phyloP scores from a whole-genome alignment of 257 asterid species.

The Solanum raphanifolium region DNA sequence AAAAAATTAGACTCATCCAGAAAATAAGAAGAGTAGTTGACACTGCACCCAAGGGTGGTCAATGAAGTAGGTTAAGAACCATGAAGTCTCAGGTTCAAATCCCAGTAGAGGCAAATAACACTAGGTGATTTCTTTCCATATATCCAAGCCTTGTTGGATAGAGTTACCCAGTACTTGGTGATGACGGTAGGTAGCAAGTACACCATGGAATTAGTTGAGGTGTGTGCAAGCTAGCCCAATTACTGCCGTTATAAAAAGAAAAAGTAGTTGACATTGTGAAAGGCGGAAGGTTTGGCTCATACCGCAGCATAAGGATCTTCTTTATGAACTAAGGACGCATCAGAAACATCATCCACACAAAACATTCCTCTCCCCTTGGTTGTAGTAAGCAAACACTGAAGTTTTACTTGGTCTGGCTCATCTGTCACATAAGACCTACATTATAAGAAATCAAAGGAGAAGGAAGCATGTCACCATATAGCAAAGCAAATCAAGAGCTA shows the following conservation, averaged over 20 bases:
- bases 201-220: background rate
- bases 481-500: background rate
- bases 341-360: constrained; percentile 41
- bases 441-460: constrained; percentile 35
- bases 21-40: background rate
- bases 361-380: constrained; percentile 78
- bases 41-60: background rate
- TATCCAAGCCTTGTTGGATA: background rate
- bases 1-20: background rate
- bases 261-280: background rate
- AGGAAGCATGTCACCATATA: constrained; percentile 14
- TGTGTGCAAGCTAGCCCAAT: background rate
- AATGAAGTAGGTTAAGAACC: background rate
- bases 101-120: background rate
- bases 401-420: constrained; percentile 37
- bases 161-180: background rate
- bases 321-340: constrained; percentile 62
- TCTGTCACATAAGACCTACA: constrained; percentile 81
- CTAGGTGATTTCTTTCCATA: background rate
- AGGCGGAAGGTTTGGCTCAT: constrained; percentile 7
- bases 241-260: background rate
- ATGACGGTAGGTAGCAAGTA: background rate
- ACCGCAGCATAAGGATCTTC: constrained; percentile 97
- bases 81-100: background rate
- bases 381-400: constrained; percentile 34